These are phyloP conservation scores for Boletales sp. DNA, from an alignment of 768 basidiomycete genomes.

Conservation along the genomic window DNA sequence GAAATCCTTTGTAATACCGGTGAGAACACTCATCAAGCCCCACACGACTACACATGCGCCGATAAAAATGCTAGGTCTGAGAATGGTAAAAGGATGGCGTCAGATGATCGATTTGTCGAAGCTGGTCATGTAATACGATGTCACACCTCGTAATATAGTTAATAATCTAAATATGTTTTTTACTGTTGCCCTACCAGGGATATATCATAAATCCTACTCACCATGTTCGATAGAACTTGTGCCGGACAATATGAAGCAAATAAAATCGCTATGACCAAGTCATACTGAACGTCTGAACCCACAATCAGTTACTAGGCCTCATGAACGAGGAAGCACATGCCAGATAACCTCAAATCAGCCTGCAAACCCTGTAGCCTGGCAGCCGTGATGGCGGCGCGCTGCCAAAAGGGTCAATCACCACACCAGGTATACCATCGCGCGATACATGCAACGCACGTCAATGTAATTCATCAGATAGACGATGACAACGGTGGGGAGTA, in stretches of 20 bases:
- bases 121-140: neutral
- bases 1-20: conserved; percentile 57
- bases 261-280: conserved; percentile 49
- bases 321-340: conserved; percentile 19
- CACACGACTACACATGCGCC: conserved; percentile 57
- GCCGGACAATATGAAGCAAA: conserved; percentile 62
- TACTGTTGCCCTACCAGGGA: neutral
- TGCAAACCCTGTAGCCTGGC: conserved; percentile 51
- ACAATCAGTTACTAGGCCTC: neutral
- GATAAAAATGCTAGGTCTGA: conserved; percentile 61
- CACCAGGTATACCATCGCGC: neutral
- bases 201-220: neutral
- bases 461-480: conserved; percentile 69
- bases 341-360: conserved; percentile 44
- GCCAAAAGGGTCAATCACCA: neutral
- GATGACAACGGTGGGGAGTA: conserved; percentile 54
- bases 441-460: conserved; percentile 39
- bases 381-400: conserved; percentile 51
- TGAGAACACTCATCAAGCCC: conserved; percentile 61
- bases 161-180: conserved; percentile 37
- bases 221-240: conserved; percentile 36
- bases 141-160: conserved; percentile 50
- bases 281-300: conserved; percentile 49
- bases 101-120: neutral
- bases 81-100: neutral